Conservation (phyloP, 108 stramenopile species). For the Nitzschia putrida region DNA sequence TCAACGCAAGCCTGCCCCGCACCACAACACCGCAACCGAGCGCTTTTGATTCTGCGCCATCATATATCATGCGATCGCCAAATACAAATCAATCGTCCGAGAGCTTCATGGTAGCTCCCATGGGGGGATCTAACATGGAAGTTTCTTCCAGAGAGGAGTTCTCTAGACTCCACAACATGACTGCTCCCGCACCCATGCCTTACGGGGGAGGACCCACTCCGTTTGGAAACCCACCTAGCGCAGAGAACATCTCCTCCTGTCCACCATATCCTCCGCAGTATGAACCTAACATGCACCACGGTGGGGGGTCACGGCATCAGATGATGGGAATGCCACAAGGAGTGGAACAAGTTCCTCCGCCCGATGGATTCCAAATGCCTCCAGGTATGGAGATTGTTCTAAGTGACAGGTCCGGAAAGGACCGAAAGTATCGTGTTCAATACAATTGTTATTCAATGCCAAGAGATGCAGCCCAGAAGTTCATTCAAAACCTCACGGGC, state of each 20-base stretch:
- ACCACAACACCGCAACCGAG: background rate
- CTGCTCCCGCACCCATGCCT: background rate
- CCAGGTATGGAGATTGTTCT: slow-evolving; percentile 42
- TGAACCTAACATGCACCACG: background rate
- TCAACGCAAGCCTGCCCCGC: background rate
- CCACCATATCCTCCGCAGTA: background rate
- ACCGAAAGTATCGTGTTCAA: slow-evolving; percentile 41
- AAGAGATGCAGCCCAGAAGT: slow-evolving; percentile 30
- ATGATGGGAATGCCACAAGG: slow-evolving; percentile 7
- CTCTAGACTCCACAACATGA: slow-evolving; percentile 10
- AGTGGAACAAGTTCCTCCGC: background rate
- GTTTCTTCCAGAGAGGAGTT: slow-evolving; percentile 9
- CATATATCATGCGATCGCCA: background rate
- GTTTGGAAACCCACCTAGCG: background rate
- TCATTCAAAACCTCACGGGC: slow-evolving; percentile 25
- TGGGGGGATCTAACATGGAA: background rate
- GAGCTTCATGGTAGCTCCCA: background rate
- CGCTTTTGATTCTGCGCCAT: background rate
- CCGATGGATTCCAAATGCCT: slow-evolving; percentile 15
- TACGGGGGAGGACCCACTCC: background rate
- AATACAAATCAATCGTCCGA: background rate
- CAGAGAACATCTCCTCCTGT: background rate
- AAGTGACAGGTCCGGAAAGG: slow-evolving; percentile 32
- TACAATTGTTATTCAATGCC: slow-evolving; percentile 45
- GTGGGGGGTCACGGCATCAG: background rate